Evolutionary conservation across 139 green algal species (phyloP), one percentile per base, ranked within the genome.

Genomic region (Asterochloris erici): DNA sequence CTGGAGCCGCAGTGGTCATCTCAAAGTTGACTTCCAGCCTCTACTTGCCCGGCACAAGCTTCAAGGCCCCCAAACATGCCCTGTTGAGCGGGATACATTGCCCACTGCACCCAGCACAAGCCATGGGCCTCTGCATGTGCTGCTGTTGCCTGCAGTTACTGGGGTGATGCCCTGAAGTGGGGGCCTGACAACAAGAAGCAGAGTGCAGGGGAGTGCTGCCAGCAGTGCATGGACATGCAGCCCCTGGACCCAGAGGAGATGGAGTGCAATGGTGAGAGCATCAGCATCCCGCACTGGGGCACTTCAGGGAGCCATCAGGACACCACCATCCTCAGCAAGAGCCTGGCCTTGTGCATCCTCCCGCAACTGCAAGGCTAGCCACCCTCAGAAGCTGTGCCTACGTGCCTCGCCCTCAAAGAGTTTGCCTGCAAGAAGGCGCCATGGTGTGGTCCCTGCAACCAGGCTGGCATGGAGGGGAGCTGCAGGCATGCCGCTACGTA

Each of bases 81-180:
- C 14, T 26, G 74, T 28, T 79, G 74, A 26, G 78, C 63, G 38
- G 78, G 23, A 62, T 21, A 28, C 63, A 1, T 75, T 16, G 15
- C n/a, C 14, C 63, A 74, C 66, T 71, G 23, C 24, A 74, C 21
- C 63, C 23, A 63, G 0, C 14, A 63, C 24, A 54, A 16, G 14
- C 76, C 1, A 38, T 21, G 16, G 28, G 60, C 60, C 19, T 73
- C 23, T 71, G 54, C n/a, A 61, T 10, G 14, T 73, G 29, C 28
- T 66, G 74, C 27, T 26, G 74, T 63, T 74, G 2, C 26, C 66
- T 85, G 79, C 90, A 96, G 91, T 85, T 90, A 93, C 38, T 96
- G 91, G 91, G 94, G 94, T 17, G 94, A 96, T 61, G 89, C 92
- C 38, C 86, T 97, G 13, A 86, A 90, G 11, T 93, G 86, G 89